Evolutionary conservation across 768 basidiomycete genomes (phyloP).

Genomic region (Boletus rubropictus): DNA sequence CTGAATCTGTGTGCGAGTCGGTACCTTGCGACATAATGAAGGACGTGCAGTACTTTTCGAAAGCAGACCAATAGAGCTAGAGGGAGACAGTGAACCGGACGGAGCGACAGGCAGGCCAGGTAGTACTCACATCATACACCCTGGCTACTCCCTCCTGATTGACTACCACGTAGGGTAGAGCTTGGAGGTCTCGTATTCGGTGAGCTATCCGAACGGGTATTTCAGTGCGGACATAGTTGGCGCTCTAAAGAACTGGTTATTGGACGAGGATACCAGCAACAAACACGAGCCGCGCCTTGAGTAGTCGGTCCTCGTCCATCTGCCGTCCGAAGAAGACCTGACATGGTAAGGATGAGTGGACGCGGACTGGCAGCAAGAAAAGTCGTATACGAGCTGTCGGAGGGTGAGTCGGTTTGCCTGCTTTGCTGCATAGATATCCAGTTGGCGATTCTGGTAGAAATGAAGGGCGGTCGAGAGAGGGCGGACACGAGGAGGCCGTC

Average conservation of each 20-base stretch:
- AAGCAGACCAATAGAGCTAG: conserved; percentile 82
- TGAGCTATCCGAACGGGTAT: conserved; percentile 85
- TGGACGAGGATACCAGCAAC: not conserved
- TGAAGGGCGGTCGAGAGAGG: conserved; percentile 41
- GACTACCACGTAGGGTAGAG: conserved; percentile 80
- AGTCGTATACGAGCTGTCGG: conserved; percentile 61
- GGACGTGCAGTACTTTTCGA: conserved; percentile 57
- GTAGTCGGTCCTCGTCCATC: conserved; percentile 71
- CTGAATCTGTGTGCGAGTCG: conserved; percentile 49
- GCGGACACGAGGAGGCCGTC: conserved; percentile 11
- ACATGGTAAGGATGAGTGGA: conserved; percentile 3
- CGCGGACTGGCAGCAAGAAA: not conserved
- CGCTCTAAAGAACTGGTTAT: conserved; percentile 47
- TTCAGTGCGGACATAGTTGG: conserved; percentile 87
- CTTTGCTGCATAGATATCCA: conserved; percentile 75
- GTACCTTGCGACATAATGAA: conserved; percentile 1
- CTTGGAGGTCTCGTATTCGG: conserved; percentile 79
- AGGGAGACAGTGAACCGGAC: conserved; percentile 1
- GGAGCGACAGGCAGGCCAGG: not conserved
- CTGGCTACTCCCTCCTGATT: conserved; percentile 77
- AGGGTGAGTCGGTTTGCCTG: conserved; percentile 68
- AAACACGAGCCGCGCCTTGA: conserved; percentile 47
- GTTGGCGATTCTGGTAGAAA: conserved; percentile 79
- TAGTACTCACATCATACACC: conserved; percentile 71
- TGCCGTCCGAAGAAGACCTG: conserved; percentile 84